Conservation (phyloP, 208 protist species). For the Trypanosoma avium region DNA sequence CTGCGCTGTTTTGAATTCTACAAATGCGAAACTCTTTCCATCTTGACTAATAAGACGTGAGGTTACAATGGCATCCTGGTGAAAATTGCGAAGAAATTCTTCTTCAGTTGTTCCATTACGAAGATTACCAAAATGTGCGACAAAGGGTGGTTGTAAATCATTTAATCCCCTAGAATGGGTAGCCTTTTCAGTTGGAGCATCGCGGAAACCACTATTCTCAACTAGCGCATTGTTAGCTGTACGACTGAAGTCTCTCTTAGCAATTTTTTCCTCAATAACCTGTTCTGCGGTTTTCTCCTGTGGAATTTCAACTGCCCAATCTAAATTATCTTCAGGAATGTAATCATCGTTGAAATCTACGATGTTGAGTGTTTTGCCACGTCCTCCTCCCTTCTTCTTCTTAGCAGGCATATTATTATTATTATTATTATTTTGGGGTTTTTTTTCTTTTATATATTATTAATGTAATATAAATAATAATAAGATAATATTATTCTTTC, state of each 20-base stretch:
- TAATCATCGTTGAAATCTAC: slow-evolving; percentile 80
- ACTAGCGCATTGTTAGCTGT: slow-evolving; percentile 55
- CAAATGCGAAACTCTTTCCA: slow-evolving; percentile 81
- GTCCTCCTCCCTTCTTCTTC: slow-evolving; percentile 65
- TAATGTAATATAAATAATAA: too few species aligned
- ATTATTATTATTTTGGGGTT: neutral
- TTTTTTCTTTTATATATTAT: neutral
- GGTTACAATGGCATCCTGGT: slow-evolving; percentile 48
- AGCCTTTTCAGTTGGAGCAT: slow-evolving; percentile 23
- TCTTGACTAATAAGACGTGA: slow-evolving; percentile 78
- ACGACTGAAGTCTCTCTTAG: slow-evolving; percentile 61
- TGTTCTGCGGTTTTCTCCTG: slow-evolving; percentile 58
- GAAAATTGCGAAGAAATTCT: slow-evolving; percentile 68
- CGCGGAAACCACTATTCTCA: slow-evolving; percentile 66
- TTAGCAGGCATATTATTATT: slow-evolving; percentile 65
- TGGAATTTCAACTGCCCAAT: slow-evolving; percentile 75
- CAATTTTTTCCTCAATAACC: slow-evolving; percentile 57
- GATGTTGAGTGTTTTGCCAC: slow-evolving; percentile 81
- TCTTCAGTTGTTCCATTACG: slow-evolving; percentile 80
- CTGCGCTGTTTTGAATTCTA: slow-evolving; percentile 74
- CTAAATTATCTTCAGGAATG: slow-evolving; percentile 70
- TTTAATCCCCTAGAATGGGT: slow-evolving; percentile 20
- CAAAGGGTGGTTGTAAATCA: slow-evolving; percentile 70
- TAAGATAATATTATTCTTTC: too few species aligned
- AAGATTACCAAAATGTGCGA: slow-evolving; percentile 85